Evolutionary conservation across 2,329 filamentous ascomycete species (phyloP), one percentile per base, ranked within the genome.

Genomic region (Verticillium tricorpus): DNA sequence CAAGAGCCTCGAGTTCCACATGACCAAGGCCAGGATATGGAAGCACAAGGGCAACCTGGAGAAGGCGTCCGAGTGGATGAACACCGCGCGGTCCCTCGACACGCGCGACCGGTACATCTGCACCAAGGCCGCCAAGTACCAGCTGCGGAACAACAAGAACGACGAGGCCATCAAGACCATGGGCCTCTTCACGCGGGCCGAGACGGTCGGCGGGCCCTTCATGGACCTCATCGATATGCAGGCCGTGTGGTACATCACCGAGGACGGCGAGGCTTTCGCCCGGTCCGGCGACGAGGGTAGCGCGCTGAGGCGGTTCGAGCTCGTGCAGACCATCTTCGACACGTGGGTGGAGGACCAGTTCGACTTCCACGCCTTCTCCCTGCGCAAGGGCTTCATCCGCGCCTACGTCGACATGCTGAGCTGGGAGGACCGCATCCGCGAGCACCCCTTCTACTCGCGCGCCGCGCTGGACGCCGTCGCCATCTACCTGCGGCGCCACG

Each of bases 301-400:
- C 63, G 94, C 96, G 0, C 81, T 99, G 60, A 99, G 99, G 81
- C 88, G 96, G 58, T 94, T 97, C 76, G 91, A 93, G 67, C 83
- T 91, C 25, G 86, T 99, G 62, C 89, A 89, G 74, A 92, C 91
- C 76, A 96, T 99, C 67, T 99, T 99, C 70, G 94, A 98, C 67
- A 88, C 92, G 22, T 99, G 95, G 95, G 90, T 96, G 72, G 96
- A 99, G 74, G 95, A 99, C 69, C 95, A 99, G 72, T 97, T 98
- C 70, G 95, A 99, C 74, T 99, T 99, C 81, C 96, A 99, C 81
- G 92, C 88, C 73, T 99, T 99, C 77, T 97, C 93, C 22, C 81
- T 99, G n/a, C 85, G 95, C 22, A 99, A 98, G 76, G 96, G 96
- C 15, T 94, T 97, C 81, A 92, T 98, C 64, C 85, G 94, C 61